phyloP scores from a whole-genome alignment of 495 filamentous ascomycete genomes.

The Penicillium riverlandense region DNA sequence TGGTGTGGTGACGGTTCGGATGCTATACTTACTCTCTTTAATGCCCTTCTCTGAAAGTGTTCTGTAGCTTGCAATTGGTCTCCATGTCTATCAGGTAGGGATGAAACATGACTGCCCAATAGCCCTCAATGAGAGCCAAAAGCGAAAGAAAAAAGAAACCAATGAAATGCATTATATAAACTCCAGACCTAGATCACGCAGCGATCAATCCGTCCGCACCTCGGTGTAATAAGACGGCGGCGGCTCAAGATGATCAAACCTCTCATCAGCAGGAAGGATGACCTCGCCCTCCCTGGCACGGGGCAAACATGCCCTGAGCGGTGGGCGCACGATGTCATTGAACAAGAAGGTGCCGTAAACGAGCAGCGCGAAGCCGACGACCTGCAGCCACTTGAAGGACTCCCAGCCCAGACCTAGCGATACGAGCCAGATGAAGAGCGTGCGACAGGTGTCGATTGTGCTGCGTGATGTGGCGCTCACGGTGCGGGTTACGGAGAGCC shows the following conservation, averaged over 20 bases:
- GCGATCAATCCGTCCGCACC: no score
- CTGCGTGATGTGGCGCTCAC: constrained; percentile 89
- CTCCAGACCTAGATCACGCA: no score
- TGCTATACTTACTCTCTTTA: no score
- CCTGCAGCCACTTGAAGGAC: constrained; percentile 95
- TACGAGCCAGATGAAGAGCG: constrained; percentile 96
- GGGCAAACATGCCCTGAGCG: constrained; percentile 55
- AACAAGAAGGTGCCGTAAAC: constrained; percentile 97
- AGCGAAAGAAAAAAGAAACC: no score
- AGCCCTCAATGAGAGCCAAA: no score
- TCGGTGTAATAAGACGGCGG: background rate
- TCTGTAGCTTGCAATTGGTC: no score
- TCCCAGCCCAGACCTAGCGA: constrained; percentile 94
- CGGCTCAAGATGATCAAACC: constrained; percentile 64
- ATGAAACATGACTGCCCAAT: no score
- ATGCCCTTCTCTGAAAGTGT: no score
- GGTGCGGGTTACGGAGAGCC: constrained; percentile 78
- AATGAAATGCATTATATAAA: no score
- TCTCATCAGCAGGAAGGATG: constrained; percentile 68
- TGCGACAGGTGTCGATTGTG: constrained; percentile 95
- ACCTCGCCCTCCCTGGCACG: constrained; percentile 39
- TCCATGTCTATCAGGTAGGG: no score
- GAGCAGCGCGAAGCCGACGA: constrained; percentile 76
- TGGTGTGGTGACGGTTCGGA: background rate
- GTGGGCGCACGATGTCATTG: constrained; percentile 85